Conservation (phyloP, 345 rosid species). For the Mallotus nudiflorus region DNA sequence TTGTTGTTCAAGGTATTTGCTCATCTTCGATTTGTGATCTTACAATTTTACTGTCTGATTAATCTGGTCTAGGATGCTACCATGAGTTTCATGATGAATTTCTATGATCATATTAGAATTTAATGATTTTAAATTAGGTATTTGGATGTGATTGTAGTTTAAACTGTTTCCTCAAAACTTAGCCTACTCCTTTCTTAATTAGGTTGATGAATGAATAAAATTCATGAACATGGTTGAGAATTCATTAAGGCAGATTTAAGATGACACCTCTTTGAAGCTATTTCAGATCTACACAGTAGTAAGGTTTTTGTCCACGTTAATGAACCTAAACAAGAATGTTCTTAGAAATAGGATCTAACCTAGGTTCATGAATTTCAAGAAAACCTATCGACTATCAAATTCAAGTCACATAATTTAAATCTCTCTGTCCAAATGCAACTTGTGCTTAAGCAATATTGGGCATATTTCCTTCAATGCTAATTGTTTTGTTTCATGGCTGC, state of each 20-base stretch:
- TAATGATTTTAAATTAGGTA: background rate
- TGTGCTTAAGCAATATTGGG: background rate
- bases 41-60: too few relatives aligned
- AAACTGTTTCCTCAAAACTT: background rate
- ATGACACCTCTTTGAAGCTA: background rate
- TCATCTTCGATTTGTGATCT: background rate
- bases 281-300: background rate
- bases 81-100: background rate
- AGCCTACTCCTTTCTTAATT: background rate
- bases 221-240: background rate
- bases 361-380: background rate
- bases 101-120: background rate
- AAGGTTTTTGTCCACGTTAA: background rate
- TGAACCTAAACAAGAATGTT: too few relatives aligned
- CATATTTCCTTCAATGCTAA: background rate
- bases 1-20: constrained; percentile 80
- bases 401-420: background rate
- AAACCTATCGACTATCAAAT: background rate
- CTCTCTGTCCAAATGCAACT: background rate
- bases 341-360: too few relatives aligned
- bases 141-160: background rate
- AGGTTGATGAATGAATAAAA: background rate
- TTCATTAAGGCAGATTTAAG: background rate
- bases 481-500: background rate
- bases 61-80: background rate